Conservation (phyloP, 805 yeast genomes). For the Torulaspora maleeae region DNA sequence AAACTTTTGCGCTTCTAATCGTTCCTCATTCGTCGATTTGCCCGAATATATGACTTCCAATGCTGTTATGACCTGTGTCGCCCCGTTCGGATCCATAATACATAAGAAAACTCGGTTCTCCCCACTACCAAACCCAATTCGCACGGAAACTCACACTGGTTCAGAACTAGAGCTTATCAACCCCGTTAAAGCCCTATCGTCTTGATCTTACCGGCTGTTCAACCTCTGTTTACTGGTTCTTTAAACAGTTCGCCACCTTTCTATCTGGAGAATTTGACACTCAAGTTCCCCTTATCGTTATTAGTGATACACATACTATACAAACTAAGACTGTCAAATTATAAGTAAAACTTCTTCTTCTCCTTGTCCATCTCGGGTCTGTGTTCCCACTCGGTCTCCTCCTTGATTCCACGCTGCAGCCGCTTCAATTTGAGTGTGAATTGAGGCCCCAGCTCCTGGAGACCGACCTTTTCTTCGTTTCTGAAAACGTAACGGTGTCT, state of each 20-base stretch:
- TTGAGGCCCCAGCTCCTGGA: conserved; percentile 96
- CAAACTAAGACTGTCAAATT: conserved; percentile 13
- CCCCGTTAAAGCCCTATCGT: neutral
- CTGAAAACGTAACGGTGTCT: conserved; percentile 88
- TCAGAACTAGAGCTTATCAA: no score
- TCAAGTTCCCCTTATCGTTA: conserved; percentile 12
- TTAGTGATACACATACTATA: neutral
- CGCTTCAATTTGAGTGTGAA: conserved; percentile 86
- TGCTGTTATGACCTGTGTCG: conserved; percentile 71
- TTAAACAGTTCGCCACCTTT: conserved; percentile 13
- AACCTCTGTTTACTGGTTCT: neutral
- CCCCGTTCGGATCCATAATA: conserved; percentile 63
- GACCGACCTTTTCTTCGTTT: conserved; percentile 87
- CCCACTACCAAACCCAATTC: no score
- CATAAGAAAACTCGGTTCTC: neutral
- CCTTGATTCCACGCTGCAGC: conserved; percentile 84
- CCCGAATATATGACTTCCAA: conserved; percentile 69
- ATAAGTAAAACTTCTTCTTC: conserved; percentile 85
- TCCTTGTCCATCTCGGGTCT: conserved; percentile 95
- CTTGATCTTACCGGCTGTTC: neutral
- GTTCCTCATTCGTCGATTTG: conserved; percentile 51
- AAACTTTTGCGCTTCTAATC: conserved; percentile 57
- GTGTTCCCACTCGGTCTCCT: conserved; percentile 95
- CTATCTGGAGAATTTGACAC: conserved; percentile 2
- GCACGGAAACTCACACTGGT: no score